Conservation (phyloP, 305 asterid genomes). For the Fraxinus sp. region DNA sequence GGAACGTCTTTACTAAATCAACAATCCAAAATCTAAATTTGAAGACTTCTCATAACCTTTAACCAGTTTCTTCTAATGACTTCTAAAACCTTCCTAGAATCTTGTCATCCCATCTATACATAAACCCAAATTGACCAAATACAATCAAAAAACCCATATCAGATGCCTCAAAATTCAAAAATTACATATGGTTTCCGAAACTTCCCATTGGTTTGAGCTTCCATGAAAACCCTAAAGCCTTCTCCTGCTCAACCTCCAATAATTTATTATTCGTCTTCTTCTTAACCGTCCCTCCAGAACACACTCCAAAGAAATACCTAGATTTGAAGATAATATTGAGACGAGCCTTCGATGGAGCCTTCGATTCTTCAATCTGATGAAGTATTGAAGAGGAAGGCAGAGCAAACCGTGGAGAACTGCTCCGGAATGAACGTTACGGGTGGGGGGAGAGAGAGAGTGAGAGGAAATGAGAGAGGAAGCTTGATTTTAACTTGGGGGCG, state of each 20-base stretch:
- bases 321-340: too few relatives aligned
- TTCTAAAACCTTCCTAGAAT: not conserved
- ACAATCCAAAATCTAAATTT: not conserved
- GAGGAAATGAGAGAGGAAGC: too few relatives aligned
- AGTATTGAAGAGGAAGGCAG: too few relatives aligned
- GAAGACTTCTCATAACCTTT: not conserved
- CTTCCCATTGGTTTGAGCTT: conserved; percentile 55
- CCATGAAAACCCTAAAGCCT: conserved; percentile 68
- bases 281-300: conserved; percentile 65
- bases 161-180: too few relatives aligned
- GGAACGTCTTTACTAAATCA: not conserved
- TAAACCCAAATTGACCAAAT: not conserved
- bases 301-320: conserved; percentile 38
- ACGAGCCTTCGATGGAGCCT: too few relatives aligned
- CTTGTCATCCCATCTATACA: not conserved
- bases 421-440: too few relatives aligned
- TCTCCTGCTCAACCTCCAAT: conserved; percentile 43
- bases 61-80: not conserved
- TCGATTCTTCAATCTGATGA: too few relatives aligned
- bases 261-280: conserved; percentile 39
- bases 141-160: too few relatives aligned
- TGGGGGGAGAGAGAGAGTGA: too few relatives aligned
- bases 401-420: too few relatives aligned
- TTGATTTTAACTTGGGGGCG: too few relatives aligned
- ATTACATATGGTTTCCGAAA: conserved; percentile 29